Base-by-base conservation (phyloP, 768 basidiomycete species). In the Tricholomella constricta region DNA sequence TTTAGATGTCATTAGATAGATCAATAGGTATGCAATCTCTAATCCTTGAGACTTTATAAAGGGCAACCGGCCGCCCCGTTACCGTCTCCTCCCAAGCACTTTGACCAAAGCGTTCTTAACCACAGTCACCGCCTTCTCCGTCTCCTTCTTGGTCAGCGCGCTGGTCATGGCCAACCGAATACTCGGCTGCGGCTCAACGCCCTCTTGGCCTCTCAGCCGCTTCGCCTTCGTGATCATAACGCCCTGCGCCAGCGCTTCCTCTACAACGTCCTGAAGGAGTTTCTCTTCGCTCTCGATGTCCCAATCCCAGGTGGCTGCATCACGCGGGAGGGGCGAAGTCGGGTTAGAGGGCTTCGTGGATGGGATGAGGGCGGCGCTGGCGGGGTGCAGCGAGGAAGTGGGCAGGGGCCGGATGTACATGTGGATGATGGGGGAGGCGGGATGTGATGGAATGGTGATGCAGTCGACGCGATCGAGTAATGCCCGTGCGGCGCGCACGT, bases 181-280 rank as follows among this genome's bases (percentile, higher is more conserved):
- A 61, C 89, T 91, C 32, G 97, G 94, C 41, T 86, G 78, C 14
- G 84, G 79, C 67, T 97, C 93, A 14, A 82, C 74, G 57, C 83
- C 73, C 77, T 99, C 96, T 71, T 97, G 94, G 5, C 87, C 85
- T 45, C 81, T 81, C 59, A 97, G 67, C 51, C 92, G 72, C 75
- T 90, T 90, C 36, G 93, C 87, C 20, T 91, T 81, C 2, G 93
- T 95, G 54, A 97, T 72, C 61, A 98, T 75, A 40, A 99, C 88
- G 9, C 92, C 94, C 58, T 91, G 89, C 6, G 75, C 73, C 36
- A 93, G 73, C 0, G 82, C 79, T 63, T 97, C 91, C 54, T 98
- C 96, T 12, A 98, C 94, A 11, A 98, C 84, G 47, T 96, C 93
- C 71, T 98, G 95, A 59, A 99, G 66, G 22, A 93, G 51, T 35